Evolutionary conservation across 768 basidiomycete species (phyloP).

Genomic region (Xanthoconium stramineum): DNA sequence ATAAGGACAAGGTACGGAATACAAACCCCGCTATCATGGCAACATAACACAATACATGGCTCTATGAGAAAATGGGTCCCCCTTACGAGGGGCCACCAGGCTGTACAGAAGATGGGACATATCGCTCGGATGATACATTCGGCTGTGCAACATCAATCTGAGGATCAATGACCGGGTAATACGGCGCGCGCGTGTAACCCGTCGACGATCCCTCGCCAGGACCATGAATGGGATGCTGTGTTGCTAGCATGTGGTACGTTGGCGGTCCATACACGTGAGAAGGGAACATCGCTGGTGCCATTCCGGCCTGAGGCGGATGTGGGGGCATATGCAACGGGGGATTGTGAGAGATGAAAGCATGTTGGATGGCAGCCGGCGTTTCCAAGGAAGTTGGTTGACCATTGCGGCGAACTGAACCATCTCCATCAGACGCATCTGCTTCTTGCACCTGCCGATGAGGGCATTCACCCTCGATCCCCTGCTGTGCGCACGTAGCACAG

Average conservation of each 20-base stretch:
- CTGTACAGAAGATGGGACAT: slow-evolving; percentile 24
- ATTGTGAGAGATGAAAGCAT: slow-evolving; percentile 12
- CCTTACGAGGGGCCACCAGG: slow-evolving; percentile 15
- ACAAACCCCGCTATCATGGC: not conserved
- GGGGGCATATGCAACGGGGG: slow-evolving; percentile 12
- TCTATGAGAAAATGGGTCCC: not conserved
- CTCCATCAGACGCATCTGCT: slow-evolving; percentile 26
- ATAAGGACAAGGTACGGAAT: slow-evolving; percentile 1
- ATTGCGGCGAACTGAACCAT: slow-evolving; percentile 7
- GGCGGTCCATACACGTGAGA: slow-evolving; percentile 28
- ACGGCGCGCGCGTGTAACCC: slow-evolving; percentile 26
- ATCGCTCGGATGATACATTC: slow-evolving; percentile 35
- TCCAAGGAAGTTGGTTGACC: slow-evolving; percentile 7
- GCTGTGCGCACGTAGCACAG: slow-evolving; percentile 43
- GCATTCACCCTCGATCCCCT: slow-evolving; percentile 45
- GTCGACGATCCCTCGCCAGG: slow-evolving; percentile 24
- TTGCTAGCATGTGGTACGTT: slow-evolving; percentile 27
- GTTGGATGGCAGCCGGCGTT: not conserved
- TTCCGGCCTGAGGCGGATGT: slow-evolving; percentile 16
- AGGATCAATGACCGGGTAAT: slow-evolving; percentile 42
- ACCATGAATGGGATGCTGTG: slow-evolving; percentile 20
- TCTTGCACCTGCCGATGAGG: slow-evolving; percentile 35
- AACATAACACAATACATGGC: not conserved
- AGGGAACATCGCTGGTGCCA: slow-evolving; percentile 19
- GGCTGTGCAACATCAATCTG: slow-evolving; percentile 30